phyloP scores from a whole-genome alignment of 2,329 filamentous ascomycete genomes.

The Chrysosphaeria jannelii region DNA sequence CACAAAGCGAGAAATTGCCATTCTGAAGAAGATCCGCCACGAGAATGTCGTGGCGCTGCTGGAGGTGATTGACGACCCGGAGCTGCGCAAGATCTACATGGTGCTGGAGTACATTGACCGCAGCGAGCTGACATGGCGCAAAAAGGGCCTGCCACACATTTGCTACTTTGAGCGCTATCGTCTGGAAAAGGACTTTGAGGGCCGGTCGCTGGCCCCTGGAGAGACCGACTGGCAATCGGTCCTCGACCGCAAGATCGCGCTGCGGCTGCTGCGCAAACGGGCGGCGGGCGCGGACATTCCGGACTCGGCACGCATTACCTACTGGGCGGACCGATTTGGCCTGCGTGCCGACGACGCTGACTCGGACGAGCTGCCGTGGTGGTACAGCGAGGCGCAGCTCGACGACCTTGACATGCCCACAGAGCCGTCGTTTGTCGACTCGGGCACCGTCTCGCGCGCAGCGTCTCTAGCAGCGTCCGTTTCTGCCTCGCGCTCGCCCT shows the following conservation, averaged over 20 bases:
- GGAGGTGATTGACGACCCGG: slow-evolving; percentile 92
- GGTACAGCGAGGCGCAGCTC: slow-evolving; percentile 7
- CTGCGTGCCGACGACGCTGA: slow-evolving; percentile 46
- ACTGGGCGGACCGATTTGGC: slow-evolving; percentile 19
- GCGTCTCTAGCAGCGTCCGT: slow-evolving; percentile 14
- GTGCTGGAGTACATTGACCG: slow-evolving; percentile 85
- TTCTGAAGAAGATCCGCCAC: slow-evolving; percentile 91
- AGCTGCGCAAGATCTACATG: slow-evolving; percentile 93
- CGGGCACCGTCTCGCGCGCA: slow-evolving; percentile 12
- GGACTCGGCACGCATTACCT: slow-evolving; percentile 19
- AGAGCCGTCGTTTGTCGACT: slow-evolving; percentile 1
- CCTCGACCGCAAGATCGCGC: slow-evolving; percentile 24
- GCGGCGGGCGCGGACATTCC: too few species aligned
- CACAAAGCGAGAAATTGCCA: slow-evolving; percentile 87
- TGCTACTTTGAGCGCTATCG: slow-evolving; percentile 56
- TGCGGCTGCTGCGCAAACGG: slow-evolving; percentile 26
- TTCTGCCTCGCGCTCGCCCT: slow-evolving; percentile 11
- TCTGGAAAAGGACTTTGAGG: slow-evolving; percentile 39
- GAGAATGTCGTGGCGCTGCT: slow-evolving; percentile 87
- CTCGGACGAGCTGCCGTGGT: slow-evolving; percentile 9
- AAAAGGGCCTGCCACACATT: slow-evolving; percentile 59
- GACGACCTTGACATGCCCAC: slow-evolving; percentile 1
- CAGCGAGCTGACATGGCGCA: slow-evolving; percentile 83
- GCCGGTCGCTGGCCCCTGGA: slow-evolving; percentile 24
- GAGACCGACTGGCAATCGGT: slow-evolving; percentile 29